Base-by-base conservation (phyloP, 257 asterid genomes). In the Verbena officinalis region DNA sequence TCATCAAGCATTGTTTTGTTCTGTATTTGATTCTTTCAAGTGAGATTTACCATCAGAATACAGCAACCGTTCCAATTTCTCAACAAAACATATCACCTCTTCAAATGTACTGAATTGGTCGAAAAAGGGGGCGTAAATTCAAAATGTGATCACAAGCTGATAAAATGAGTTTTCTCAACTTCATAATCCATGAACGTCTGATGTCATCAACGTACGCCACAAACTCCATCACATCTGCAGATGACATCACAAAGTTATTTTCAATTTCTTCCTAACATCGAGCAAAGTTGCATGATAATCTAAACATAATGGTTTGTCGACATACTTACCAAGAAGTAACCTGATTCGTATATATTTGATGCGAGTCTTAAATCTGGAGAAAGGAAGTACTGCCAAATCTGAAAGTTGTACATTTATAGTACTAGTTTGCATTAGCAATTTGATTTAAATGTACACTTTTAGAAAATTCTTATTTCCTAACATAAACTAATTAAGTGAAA, bases 291-390 rank as follows among this genome's bases (percentile, higher is more conserved):
- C 23, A 52, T 10, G 17, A 21, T n/a, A n/a, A n/a, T n/a, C n/a
- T 15, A 55, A 38, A 52, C 27, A 30, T 36, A 55, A 44, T 20
- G 7, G 38, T 9, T 42, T 14, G 44, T 34, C 55, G 33, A 27
- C 58, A 33, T 36, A 36, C 80, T 84, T 77, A 91, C 97, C 96
- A 15, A 89, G 73, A 34, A 80, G 75, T 49, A 89, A 68, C 76
- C 80, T 74, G 49, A 87, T 51, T 45, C 78, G 86, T 33, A 84
- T 19, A 64, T 81, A 78, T 66, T 59, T 78, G 72, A 92, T 30
- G 70, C 82, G 68, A 22, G 77, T 76, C 84, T 73, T 78, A 31
- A 85, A 73, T 78, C 77, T 78, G 53, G 73, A 76, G 30, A 54
- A 55, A 65, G n/a, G n/a, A n/a, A 9, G 50, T 64, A 67, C 66